Evolutionary conservation across 805 yeast genomes (phyloP).

Genomic region (Candida berthetii): DNA sequence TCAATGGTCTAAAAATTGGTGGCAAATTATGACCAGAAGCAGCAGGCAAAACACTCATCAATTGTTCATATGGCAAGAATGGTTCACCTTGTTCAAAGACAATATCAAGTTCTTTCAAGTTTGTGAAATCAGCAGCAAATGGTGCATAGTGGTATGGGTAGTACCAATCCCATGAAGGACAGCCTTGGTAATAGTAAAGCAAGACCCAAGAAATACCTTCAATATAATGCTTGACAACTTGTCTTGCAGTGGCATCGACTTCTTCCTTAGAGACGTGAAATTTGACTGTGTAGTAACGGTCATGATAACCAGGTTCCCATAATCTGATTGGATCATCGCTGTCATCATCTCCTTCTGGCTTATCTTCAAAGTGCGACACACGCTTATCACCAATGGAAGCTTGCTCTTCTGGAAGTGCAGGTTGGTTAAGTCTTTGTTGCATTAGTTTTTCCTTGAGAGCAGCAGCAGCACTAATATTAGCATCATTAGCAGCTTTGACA

Average conservation of each 20-base stretch:
- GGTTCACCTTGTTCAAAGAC: slow-evolving; percentile 68
- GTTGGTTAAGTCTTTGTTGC: slow-evolving; percentile 9
- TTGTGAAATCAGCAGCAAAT: slow-evolving; percentile 81
- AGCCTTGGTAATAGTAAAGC: slow-evolving; percentile 91
- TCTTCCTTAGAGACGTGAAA: slow-evolving; percentile 54
- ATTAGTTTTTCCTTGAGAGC: slow-evolving; percentile 29
- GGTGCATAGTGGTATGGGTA: slow-evolving; percentile 98
- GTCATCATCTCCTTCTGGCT: slow-evolving; percentile 11
- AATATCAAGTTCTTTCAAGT: slow-evolving; percentile 43
- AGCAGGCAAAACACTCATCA: slow-evolving; percentile 93
- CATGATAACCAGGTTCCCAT: slow-evolving; percentile 84
- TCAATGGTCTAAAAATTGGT: slow-evolving; percentile 68
- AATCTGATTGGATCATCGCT: slow-evolving; percentile 42
- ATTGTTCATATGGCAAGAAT: slow-evolving; percentile 85
- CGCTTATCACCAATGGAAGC: slow-evolving; percentile 17
- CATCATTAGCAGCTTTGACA: slow-evolving; percentile 25
- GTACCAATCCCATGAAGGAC: slow-evolving; percentile 98
- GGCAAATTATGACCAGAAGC: slow-evolving; percentile 88
- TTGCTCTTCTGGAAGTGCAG: slow-evolving; percentile 5
- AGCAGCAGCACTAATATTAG: slow-evolving; percentile 40
- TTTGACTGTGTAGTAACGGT: slow-evolving; percentile 74
- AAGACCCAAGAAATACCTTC: slow-evolving; percentile 98
- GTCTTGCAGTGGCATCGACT: slow-evolving; percentile 44
- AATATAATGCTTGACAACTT: slow-evolving; percentile 66
- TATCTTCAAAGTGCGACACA: slow-evolving; percentile 7